Conservation (phyloP, 2,329 filamentous ascomycete species). For the Metarhizium sp. region DNA sequence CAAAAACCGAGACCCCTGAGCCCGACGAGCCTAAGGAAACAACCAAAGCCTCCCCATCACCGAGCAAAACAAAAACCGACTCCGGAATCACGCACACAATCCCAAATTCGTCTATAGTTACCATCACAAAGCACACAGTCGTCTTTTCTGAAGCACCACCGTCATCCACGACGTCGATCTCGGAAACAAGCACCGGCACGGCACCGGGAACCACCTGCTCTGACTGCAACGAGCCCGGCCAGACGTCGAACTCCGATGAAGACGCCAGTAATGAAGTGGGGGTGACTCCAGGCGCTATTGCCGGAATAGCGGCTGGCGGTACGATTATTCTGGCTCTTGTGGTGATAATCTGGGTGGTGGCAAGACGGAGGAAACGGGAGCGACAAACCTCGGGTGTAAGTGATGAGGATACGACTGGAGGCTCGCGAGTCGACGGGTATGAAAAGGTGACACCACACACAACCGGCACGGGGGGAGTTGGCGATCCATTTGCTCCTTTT, state of each 20-base stretch:
- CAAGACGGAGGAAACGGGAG: conserved; percentile 10
- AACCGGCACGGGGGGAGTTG: conserved; percentile 9
- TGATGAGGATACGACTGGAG: conserved; percentile 5
- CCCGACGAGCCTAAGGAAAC: neutral
- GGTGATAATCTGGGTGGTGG: conserved; percentile 12
- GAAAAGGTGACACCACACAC: conserved; percentile 16
- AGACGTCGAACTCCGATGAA: neutral
- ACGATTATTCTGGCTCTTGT: conserved; percentile 17
- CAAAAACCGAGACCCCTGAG: neutral
- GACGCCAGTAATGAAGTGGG: neutral
- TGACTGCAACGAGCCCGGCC: neutral
- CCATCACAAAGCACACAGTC: conserved; percentile 25
- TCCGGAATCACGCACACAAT: conserved; percentile 27
- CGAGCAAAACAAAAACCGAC: conserved; percentile 18
- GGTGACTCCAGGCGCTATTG: conserved; percentile 21
- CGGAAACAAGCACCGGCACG: neutral
- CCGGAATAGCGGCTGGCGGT: conserved; percentile 23
- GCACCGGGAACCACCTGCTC: neutral
- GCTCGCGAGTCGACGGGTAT: neutral
- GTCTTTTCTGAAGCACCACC: conserved; percentile 18
- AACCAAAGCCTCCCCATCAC: conserved; percentile 3
- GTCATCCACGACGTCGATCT: conserved; percentile 4
- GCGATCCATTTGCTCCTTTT: conserved; percentile 34
- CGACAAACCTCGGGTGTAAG: conserved; percentile 2
- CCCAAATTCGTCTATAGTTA: conserved; percentile 23